These are phyloP conservation scores for Globisporangium echinulatum DNA, from an alignment of 352 stramenopile species.

Conservation along the genomic window DNA sequence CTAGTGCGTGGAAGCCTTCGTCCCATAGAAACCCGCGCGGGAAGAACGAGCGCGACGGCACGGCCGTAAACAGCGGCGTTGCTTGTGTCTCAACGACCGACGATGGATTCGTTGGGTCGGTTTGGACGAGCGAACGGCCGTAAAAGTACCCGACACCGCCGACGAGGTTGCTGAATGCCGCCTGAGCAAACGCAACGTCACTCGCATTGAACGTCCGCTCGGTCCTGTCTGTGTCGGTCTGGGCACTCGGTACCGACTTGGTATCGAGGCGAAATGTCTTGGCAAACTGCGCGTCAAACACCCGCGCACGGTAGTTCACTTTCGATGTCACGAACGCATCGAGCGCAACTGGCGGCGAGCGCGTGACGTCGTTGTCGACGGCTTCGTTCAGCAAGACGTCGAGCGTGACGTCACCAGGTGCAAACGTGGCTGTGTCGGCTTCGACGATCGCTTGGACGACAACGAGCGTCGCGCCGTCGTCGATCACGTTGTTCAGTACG, in stretches of 20 bases:
- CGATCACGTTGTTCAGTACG: conserved; percentile 55
- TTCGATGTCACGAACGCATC: conserved; percentile 10
- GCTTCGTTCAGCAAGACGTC: conserved; percentile 64
- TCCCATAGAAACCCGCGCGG: conserved; percentile 93
- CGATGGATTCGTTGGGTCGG: conserved; percentile 28
- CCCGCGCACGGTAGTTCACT: conserved; percentile 2
- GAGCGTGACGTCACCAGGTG: conserved; percentile 42
- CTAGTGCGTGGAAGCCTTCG: conserved; percentile 92
- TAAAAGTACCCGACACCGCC: conserved; percentile 90
- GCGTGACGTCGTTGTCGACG: too few species aligned
- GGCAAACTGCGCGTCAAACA: conserved; percentile 60
- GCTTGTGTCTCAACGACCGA: conserved; percentile 30
- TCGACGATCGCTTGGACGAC: conserved; percentile 67
- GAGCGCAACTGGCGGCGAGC: neutral
- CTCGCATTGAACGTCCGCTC: conserved; percentile 32
- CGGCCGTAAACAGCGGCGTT: conserved; percentile 77
- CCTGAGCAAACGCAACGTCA: conserved; percentile 69
- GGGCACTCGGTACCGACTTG: conserved; percentile 10
- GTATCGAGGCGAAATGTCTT: conserved; percentile 37
- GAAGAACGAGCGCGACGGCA: conserved; percentile 93
- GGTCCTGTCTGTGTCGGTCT: neutral
- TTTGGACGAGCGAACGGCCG: conserved; percentile 70
- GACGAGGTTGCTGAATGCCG: conserved; percentile 87
- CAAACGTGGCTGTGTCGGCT: conserved; percentile 26
- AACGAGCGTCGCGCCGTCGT: conserved; percentile 57